Base-by-base conservation (phyloP, 331 rosid species). In the Pyrus hybrid region DNA sequence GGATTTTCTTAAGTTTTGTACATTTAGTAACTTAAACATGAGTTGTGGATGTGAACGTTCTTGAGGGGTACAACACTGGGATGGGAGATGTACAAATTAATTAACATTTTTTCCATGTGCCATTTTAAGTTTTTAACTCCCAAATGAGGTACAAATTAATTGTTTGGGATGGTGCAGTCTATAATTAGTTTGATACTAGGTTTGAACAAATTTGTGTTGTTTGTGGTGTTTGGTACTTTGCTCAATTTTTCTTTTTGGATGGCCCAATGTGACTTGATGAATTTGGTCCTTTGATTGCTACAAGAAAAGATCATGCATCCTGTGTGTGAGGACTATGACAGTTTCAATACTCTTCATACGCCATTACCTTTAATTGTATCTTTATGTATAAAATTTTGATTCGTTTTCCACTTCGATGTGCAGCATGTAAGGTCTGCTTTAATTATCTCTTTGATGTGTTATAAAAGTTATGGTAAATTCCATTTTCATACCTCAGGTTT, bases 11-110 rank as follows among this genome's bases (percentile, higher is more conserved):
- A 13, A 13, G 4, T 45, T 78, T 61, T 73, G 54, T 68, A n/a
- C 28, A 20, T 80, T 22, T 73, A 68, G 67, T 83, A 45, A 30
- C 6, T 30, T 3, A 70, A 64, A 28, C 29, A 29, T 76, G 76
- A 18, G 67, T 25, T 73, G 20, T 76, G 73, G 43, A 63, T 76
- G 76, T 71, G 54, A 90, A 91, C 93, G 89, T 80, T 76, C 68
- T 79, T 37, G 81, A 75, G 70, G 87, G 11, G 35, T 78, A 66
- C 3, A 70, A 66, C 71, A 70, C 67, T 70, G 45, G 58, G 26
- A 66, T 72, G 29, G 86, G 45, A 67, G 87, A 68, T 88, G 98
- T 72, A 41, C 47, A 10, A 14, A 10, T 11, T 20, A 29, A 28
- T 61, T 9, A 5, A 17, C 5, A 11, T 7, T 26, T 70, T 30